A percentile compares a stretch with the other conserved stretches of the same genome.
Evolutionary conservation across 1,284 basidiomycete genomes (phyloP).

Genomic region (Neolentinus lepideus): DNA sequence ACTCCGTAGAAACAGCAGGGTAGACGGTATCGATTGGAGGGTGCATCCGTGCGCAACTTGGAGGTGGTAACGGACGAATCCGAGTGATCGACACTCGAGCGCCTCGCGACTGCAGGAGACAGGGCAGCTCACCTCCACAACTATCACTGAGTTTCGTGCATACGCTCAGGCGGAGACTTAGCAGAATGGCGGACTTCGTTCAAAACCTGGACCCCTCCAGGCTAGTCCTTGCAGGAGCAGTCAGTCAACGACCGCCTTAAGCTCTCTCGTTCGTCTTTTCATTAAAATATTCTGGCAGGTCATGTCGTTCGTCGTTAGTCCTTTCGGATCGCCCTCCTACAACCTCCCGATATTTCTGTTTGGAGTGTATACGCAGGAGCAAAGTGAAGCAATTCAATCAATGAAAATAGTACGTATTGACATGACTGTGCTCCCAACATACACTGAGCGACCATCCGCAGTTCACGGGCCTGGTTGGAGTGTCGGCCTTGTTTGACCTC

Average conservation of each 20-base stretch:
- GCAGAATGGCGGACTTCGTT: slow-evolving; percentile 55
- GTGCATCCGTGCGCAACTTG: slow-evolving; percentile 7
- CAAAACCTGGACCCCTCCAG: slow-evolving; percentile 65
- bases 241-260: slow-evolving; percentile 23
- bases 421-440: background rate
- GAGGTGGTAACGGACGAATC: slow-evolving; percentile 7
- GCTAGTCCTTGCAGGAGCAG: slow-evolving; percentile 57
- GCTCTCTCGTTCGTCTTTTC: background rate
- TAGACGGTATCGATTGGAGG: slow-evolving; percentile 53
- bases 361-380: slow-evolving; percentile 64
- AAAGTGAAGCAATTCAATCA: slow-evolving; percentile 52
- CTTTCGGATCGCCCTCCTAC: slow-evolving; percentile 56
- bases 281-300: slow-evolving; percentile 21
- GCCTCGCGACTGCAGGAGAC: no score
- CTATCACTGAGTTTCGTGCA: background rate
- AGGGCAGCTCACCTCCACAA: background rate
- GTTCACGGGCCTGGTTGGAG: slow-evolving; percentile 60
- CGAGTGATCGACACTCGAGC: background rate
- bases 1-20: slow-evolving; percentile 89
- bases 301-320: slow-evolving; percentile 53
- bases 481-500: slow-evolving; percentile 59
- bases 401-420: slow-evolving; percentile 43
- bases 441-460: slow-evolving; percentile 18
- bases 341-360: slow-evolving; percentile 73
- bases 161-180: no score